These are phyloP conservation scores for Plenodomus lindquistii DNA, from an alignment of 2,329 filamentous ascomycete species.

Conservation along the genomic window DNA sequence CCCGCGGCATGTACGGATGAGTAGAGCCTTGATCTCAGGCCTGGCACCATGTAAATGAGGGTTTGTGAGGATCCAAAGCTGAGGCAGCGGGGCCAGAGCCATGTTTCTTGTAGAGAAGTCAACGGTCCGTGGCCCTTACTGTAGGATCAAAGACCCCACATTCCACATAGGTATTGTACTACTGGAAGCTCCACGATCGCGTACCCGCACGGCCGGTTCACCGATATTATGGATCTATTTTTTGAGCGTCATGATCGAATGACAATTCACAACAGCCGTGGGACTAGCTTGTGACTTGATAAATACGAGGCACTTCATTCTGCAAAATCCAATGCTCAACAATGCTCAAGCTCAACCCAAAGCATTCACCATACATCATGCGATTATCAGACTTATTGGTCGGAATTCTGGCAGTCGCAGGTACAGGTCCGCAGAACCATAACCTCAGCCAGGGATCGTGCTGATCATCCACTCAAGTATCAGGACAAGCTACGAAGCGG, in stretches of 20 bases:
- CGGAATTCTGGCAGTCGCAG: slow-evolving; percentile 8
- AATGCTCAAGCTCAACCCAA: background rate
- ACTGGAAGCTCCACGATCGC: slow-evolving; percentile 2
- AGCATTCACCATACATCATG: slow-evolving; percentile 15
- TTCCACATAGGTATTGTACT: slow-evolving; percentile 10
- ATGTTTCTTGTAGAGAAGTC: no score
- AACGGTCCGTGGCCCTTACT: no score
- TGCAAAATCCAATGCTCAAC: background rate
- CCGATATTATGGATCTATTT: background rate
- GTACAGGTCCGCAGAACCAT: slow-evolving; percentile 13
- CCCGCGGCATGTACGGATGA: no score
- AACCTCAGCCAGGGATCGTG: background rate
- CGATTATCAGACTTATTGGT: slow-evolving; percentile 4
- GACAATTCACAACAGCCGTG: slow-evolving; percentile 17
- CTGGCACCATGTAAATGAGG: no score
- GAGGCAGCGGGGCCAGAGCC: no score
- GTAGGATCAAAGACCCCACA: no score
- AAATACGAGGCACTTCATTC: no score
- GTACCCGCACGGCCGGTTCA: slow-evolving; percentile 7
- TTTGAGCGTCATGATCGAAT: slow-evolving; percentile 4
- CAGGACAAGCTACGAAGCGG: slow-evolving; percentile 20
- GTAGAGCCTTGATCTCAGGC: no score
- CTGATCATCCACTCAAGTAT: slow-evolving; percentile 5
- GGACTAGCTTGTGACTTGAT: no score
- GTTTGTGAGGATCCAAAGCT: no score